Conservation (phyloP, 331 rosid species). For the Stylosanthes scabra region DNA sequence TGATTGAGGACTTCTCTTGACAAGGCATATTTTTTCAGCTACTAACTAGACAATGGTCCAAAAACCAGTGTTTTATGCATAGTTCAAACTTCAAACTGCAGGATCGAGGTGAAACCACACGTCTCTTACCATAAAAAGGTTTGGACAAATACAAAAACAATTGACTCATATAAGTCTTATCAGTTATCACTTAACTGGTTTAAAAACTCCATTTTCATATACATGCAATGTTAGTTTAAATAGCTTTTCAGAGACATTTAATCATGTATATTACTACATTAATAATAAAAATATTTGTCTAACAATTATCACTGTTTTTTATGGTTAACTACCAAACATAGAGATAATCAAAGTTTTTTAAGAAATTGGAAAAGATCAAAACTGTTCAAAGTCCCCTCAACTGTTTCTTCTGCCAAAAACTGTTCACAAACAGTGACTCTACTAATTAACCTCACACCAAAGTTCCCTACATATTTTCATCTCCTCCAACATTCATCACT, state of each 20-base stretch:
- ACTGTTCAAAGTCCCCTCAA: not conserved
- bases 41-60: not conserved
- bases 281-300: too few species aligned
- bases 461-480: not conserved
- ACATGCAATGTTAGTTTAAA: too few species aligned
- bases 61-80: not conserved
- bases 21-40: not conserved
- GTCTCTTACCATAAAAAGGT: not conserved
- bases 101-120: not conserved
- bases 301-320: too few species aligned
- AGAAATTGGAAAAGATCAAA: not conserved
- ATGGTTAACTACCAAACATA: too few species aligned
- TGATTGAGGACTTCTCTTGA: not conserved
- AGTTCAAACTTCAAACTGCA: not conserved
- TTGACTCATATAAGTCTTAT: not conserved
- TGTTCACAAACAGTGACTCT: conserved; percentile 3
- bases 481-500: conserved; percentile 1
- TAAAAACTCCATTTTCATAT: not conserved
- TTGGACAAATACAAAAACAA: not conserved
- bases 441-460: not conserved
- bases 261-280: too few species aligned
- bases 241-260: too few species aligned
- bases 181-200: not conserved
- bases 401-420: conserved; percentile 11
- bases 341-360: too few species aligned